These are phyloP conservation scores for Tilletia caries DNA, from an alignment of 1,284 basidiomycete genomes.

Conservation along the genomic window DNA sequence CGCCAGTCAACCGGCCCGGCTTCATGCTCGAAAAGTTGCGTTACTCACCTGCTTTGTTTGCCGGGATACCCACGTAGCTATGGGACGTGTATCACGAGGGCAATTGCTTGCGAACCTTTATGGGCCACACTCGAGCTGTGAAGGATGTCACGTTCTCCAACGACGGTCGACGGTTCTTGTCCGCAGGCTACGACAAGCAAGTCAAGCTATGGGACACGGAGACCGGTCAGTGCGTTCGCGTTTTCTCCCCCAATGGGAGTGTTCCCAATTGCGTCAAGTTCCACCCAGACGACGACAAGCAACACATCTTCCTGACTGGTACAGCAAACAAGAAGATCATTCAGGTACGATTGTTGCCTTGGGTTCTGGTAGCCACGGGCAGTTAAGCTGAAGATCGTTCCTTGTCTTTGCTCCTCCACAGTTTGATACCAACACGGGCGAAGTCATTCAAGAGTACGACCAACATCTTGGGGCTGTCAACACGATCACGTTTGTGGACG, in stretches of 20 bases:
- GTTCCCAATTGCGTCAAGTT: constrained; percentile 91
- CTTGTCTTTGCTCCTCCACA: constrained; percentile 55
- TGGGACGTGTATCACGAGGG: constrained; percentile 98
- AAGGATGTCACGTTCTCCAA: constrained; percentile 94
- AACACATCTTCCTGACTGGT: constrained; percentile 91
- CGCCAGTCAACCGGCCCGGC: background rate
- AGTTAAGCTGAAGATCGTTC: background rate
- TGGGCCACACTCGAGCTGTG: constrained; percentile 93
- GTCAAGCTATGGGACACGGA: constrained; percentile 99
- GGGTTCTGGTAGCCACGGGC: background rate
- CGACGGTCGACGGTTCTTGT: constrained; percentile 82
- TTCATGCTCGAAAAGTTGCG: background rate
- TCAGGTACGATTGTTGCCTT: constrained; percentile 67
- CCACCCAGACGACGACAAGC: constrained; percentile 93
- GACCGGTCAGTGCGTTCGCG: constrained; percentile 88
- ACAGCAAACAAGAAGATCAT: constrained; percentile 99
- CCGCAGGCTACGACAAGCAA: constrained; percentile 88
- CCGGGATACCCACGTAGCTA: too few relatives aligned
- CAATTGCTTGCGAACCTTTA: constrained; percentile 92
- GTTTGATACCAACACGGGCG: constrained; percentile 89
- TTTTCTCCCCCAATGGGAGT: constrained; percentile 91
- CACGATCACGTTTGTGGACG: constrained; percentile 94
- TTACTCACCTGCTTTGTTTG: constrained; percentile 6
- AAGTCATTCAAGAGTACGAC: constrained; percentile 97
- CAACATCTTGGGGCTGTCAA: constrained; percentile 97